A percentile compares a stretch with the other conserved stretches of the same genome.
These are phyloP conservation scores for Capronia epimyces DNA, from an alignment of 2,329 filamentous ascomycete species.

Conservation along the genomic window DNA sequence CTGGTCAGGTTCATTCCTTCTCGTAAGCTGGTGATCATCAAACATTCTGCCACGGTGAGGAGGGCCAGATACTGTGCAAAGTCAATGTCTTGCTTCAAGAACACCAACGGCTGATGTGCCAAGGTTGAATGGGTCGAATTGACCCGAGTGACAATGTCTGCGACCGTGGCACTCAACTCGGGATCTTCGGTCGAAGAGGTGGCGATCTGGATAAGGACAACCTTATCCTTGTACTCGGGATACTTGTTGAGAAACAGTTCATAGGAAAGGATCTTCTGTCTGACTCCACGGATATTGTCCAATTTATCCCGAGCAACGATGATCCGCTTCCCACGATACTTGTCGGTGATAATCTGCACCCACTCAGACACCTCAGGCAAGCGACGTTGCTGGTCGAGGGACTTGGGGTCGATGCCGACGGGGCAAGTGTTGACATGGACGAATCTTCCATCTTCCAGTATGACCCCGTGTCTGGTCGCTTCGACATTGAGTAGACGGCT, in stretches of 20 bases:
- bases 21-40: conserved; percentile 92
- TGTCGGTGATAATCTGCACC: conserved; percentile 72
- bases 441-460: conserved; percentile 79
- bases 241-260: conserved; percentile 93
- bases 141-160: conserved; percentile 89
- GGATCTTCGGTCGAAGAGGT: conserved; percentile 83
- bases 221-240: conserved; percentile 78
- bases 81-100: conserved; percentile 89
- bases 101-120: conserved; percentile 86
- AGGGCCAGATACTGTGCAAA: conserved; percentile 91
- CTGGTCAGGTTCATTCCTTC: conserved; percentile 97
- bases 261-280: conserved; percentile 86
- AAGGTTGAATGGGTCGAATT: conserved; percentile 88
- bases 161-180: conserved; percentile 80
- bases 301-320: conserved; percentile 94
- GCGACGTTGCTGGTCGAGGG: conserved; percentile 64
- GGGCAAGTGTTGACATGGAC: conserved; percentile 79
- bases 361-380: conserved; percentile 70
- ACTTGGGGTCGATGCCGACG: conserved; percentile 84
- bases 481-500: conserved; percentile 86
- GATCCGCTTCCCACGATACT: conserved; percentile 80
- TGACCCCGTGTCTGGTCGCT: conserved; percentile 78
- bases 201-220: conserved; percentile 89
- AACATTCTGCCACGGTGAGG: conserved; percentile 77
- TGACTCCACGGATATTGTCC: conserved; percentile 83